phyloP scores from a whole-genome alignment of 2,329 filamentous ascomycete species.

The Hyphodiscus sp. region DNA sequence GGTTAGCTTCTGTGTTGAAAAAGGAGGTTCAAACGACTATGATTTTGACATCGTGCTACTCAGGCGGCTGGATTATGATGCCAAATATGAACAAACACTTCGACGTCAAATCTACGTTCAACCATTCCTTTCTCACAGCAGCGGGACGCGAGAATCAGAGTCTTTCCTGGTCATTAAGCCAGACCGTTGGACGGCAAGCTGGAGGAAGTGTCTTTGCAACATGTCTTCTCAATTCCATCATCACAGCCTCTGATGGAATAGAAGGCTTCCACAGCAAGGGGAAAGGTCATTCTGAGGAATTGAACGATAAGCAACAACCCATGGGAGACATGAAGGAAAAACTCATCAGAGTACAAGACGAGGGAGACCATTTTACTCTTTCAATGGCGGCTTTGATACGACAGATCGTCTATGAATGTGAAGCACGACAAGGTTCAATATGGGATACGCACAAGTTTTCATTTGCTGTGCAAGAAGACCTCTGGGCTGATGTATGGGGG shows the following conservation, averaged over 20 bases:
- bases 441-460: no score
- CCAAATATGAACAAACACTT: background rate
- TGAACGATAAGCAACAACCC: background rate
- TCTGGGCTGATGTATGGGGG: background rate
- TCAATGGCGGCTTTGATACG: background rate
- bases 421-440: background rate
- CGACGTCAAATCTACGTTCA: background rate
- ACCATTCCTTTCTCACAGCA: background rate
- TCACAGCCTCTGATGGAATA: no score
- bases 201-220: background rate
- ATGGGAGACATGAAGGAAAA: no score
- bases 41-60: conserved; percentile 1
- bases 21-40: background rate
- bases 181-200: background rate
- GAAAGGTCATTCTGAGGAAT: background rate
- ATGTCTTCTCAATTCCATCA: background rate
- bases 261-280: no score
- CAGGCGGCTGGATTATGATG: conserved; percentile 1
- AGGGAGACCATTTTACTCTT: background rate
- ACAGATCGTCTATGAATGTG: background rate
- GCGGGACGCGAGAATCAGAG: background rate
- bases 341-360: background rate
- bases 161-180: background rate
- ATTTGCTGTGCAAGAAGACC: background rate
- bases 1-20: background rate